These are phyloP conservation scores for Sparassis latifolia DNA, from an alignment of 1,284 basidiomycete genomes.

Conservation along the genomic window DNA sequence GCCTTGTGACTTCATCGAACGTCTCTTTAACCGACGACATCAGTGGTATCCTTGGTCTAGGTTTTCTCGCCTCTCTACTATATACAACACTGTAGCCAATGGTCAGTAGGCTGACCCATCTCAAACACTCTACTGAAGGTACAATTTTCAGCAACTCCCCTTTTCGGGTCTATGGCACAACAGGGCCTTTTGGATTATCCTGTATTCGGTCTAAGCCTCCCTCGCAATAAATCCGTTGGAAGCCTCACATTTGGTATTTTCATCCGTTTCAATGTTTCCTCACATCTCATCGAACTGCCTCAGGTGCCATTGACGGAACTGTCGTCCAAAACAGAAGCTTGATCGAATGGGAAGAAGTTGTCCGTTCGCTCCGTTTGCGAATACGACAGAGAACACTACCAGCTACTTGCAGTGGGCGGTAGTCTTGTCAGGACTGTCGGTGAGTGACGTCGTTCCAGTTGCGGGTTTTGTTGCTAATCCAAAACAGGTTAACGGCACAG, in stretches of 20 bases:
- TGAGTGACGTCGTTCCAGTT: conserved; percentile 25
- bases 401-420: conserved; percentile 83
- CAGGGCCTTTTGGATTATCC: conserved; percentile 65
- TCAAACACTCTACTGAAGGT: neutral
- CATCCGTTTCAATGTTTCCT: neutral
- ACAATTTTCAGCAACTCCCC: conserved; percentile 50
- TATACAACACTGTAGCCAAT: conserved; percentile 39
- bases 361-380: conserved; percentile 58
- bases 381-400: conserved; percentile 46
- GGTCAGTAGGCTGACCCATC: conserved; percentile 33
- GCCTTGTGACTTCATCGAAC: conserved; percentile 54
- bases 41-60: conserved; percentile 68
- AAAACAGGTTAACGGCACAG: conserved; percentile 54
- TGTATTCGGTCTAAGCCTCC: conserved; percentile 62
- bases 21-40: conserved; percentile 53
- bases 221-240: conserved; percentile 45
- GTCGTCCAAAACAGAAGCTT: conserved; percentile 52
- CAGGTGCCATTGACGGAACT: conserved; percentile 67
- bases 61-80: conserved; percentile 63
- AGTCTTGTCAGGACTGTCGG: conserved; percentile 52
- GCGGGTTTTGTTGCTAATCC: neutral
- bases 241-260: conserved; percentile 53
- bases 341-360: conserved; percentile 68
- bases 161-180: conserved; percentile 55
- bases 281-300: conserved; percentile 1